A percentile compares a stretch with the other conserved stretches of the same genome.
phyloP scores from a whole-genome alignment of 208 protist species.

The Borovskyia barvae region DNA sequence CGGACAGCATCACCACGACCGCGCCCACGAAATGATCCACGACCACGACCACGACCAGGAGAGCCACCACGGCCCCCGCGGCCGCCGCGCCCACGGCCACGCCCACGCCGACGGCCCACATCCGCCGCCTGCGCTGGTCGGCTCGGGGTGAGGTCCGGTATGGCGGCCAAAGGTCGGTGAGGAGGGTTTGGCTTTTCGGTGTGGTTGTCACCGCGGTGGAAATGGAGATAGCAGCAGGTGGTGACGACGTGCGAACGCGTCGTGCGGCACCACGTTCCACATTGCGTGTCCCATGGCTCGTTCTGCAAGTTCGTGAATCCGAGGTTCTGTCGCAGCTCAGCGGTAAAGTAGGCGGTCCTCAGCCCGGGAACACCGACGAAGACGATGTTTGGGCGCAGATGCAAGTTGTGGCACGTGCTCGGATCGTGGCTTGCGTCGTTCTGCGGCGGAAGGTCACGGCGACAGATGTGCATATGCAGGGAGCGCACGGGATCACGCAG shows the following conservation, averaged over 20 bases:
- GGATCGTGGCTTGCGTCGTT: constrained; percentile 23
- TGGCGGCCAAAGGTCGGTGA: constrained; percentile 38
- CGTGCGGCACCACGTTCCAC: constrained; percentile 66
- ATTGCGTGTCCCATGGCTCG: constrained; percentile 40
- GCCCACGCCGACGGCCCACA: constrained; percentile 22
- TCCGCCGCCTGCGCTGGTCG: constrained; percentile 26
- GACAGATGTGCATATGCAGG: constrained; percentile 45
- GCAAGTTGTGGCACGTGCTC: constrained; percentile 45
- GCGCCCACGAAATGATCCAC: constrained; percentile 1
- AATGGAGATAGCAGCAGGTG: constrained; percentile 73
- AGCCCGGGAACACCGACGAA: constrained; percentile 60
- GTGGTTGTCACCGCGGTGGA: constrained; percentile 48
- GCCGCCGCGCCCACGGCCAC: constrained; percentile 24
- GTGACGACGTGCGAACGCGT: constrained; percentile 63
- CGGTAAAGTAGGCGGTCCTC: constrained; percentile 69
- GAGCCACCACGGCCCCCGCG: constrained; percentile 11
- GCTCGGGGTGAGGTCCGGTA: constrained; percentile 59
- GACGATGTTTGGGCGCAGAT: constrained; percentile 63
- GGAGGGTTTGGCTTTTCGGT: constrained; percentile 59
- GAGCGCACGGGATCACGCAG: constrained; percentile 43
- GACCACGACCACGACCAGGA: constrained; percentile 12
- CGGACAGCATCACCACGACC: constrained; percentile 3
- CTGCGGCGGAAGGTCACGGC: constrained; percentile 8
- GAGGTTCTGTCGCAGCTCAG: constrained; percentile 68
- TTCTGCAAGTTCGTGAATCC: constrained; percentile 43